Percentiles rank a stretch among this genome's conserved stretches.
phyloP scores from a whole-genome alignment of 2,329 filamentous ascomycete genomes.

The Hymenoscyphus scutula region DNA sequence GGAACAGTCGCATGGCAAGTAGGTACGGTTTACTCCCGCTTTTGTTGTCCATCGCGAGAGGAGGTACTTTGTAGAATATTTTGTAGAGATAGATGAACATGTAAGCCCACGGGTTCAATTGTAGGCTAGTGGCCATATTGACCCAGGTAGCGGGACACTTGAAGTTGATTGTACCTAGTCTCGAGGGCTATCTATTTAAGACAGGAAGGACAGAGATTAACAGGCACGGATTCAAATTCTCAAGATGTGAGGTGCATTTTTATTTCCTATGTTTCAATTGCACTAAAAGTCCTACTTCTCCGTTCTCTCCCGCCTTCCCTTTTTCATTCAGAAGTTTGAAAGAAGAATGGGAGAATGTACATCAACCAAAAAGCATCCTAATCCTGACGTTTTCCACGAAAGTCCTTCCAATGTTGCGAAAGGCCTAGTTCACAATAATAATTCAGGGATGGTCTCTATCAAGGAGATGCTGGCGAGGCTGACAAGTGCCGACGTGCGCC shows the following conservation, averaged over 20 bases:
- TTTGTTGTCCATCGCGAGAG: not conserved
- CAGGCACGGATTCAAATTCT: too few species aligned
- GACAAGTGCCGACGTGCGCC: slow-evolving; percentile 7
- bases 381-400: too few species aligned
- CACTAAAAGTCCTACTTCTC: not conserved
- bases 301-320: not conserved
- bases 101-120: not conserved
- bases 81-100: slow-evolving; percentile 3
- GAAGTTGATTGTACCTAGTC: too few species aligned
- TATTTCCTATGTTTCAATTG: not conserved
- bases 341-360: not conserved
- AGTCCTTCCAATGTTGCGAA: too few species aligned
- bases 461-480: not conserved
- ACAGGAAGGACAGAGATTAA: too few species aligned
- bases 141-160: too few species aligned
- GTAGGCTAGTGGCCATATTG: slow-evolving; percentile 10
- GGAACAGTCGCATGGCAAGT: too few species aligned
- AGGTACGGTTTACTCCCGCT: too few species aligned
- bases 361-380: too few species aligned
- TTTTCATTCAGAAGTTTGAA: not conserved
- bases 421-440: not conserved
- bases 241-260: not conserved
- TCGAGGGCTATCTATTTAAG: too few species aligned
- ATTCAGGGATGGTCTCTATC: not conserved
- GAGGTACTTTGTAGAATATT: not conserved